phyloP scores from a whole-genome alignment of 164 flowering plant species.

The Liquidambar formosana region DNA sequence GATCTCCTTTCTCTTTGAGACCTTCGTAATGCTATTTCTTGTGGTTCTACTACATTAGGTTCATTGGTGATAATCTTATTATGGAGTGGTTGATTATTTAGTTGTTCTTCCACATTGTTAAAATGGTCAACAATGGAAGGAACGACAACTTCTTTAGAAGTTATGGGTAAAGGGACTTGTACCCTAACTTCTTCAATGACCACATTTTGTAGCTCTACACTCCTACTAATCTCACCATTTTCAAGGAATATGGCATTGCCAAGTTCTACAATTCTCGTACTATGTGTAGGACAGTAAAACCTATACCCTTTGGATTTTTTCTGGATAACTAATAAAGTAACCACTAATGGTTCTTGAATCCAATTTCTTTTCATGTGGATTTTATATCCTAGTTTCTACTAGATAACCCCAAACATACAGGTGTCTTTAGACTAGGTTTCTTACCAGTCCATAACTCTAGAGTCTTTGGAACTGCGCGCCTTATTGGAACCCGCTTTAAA shows the following conservation, averaged over 20 bases:
- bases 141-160: background rate
- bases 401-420: background rate
- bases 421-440: background rate
- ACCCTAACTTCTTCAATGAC: background rate
- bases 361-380: background rate
- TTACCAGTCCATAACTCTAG: background rate
- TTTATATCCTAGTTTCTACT: background rate
- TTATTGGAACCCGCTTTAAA: background rate
- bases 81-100: background rate
- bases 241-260: background rate
- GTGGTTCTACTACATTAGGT: background rate
- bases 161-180: background rate
- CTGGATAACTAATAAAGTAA: constrained; percentile 4
- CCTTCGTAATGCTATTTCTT: background rate
- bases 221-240: background rate
- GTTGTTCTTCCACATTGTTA: background rate
- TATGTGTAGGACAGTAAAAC: background rate
- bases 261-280: background rate
- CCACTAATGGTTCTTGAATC: constrained; percentile 1
- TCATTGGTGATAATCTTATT: background rate
- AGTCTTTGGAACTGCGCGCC: constrained; percentile 1
- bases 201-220: background rate
- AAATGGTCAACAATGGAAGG: background rate
- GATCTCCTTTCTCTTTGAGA: background rate
- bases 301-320: background rate